These are phyloP conservation scores for Hyaloscypha hepaticicola DNA, from an alignment of 495 filamentous ascomycete species.

Conservation along the genomic window DNA sequence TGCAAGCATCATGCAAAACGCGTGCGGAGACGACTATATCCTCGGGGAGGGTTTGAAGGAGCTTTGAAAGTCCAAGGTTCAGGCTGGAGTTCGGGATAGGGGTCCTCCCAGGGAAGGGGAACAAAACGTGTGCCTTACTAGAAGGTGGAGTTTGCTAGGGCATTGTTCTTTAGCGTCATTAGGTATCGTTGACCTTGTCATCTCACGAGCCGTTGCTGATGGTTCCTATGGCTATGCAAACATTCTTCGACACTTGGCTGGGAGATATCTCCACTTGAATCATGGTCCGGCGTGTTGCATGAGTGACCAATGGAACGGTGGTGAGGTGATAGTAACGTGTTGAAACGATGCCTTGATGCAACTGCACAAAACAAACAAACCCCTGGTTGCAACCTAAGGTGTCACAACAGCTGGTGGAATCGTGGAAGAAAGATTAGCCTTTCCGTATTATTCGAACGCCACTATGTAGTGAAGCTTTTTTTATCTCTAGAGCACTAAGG, in stretches of 20 bases:
- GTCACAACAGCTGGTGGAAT: neutral
- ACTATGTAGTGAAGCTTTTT: neutral
- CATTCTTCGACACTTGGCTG: neutral
- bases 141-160: constrained; percentile 14
- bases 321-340: neutral
- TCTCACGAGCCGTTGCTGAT: neutral
- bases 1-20: constrained; percentile 49
- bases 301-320: neutral
- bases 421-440: neutral
- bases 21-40: constrained; percentile 64
- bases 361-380: neutral
- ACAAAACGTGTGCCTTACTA: neutral
- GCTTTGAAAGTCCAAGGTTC: constrained; percentile 24
- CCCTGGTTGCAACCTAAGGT: neutral
- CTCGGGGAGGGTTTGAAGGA: constrained; percentile 62
- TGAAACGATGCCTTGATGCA: neutral
- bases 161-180: neutral
- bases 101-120: neutral
- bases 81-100: neutral
- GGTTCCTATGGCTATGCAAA: neutral
- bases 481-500: neutral
- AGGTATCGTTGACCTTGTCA: neutral
- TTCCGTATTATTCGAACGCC: neutral
- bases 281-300: neutral
- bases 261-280: neutral